phyloP scores from a whole-genome alignment of 192 early-diverging fungal genomes.

The Diversispora epigaea region DNA sequence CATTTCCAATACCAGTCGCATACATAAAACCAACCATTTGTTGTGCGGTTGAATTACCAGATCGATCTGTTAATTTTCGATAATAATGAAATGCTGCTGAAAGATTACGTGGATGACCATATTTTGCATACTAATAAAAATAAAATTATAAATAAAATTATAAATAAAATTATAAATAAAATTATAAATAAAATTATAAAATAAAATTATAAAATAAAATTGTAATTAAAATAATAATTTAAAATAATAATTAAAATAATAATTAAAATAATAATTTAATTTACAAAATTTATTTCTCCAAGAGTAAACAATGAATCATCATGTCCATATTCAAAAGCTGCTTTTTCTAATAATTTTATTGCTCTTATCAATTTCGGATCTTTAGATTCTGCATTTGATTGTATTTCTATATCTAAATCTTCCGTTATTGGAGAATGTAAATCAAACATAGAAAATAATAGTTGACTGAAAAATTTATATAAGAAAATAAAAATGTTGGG shows the following conservation, averaged over 20 bases:
- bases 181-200: not conserved
- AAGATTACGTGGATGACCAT: constrained; percentile 48
- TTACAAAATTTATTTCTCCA: constrained; percentile 75
- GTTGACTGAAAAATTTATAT: not conserved
- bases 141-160: not conserved
- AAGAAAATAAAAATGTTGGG: not conserved
- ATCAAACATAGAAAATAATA: not conserved
- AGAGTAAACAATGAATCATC: constrained; percentile 62
- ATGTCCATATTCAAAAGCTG: constrained; percentile 48
- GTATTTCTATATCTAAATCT: not conserved
- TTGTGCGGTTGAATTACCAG: constrained; percentile 82
- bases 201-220: not conserved
- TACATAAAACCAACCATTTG: constrained; percentile 89
- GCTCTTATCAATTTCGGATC: constrained; percentile 39
- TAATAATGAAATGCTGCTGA: constrained; percentile 65
- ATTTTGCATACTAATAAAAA: not conserved
- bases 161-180: not conserved
- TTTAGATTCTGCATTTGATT: not conserved
- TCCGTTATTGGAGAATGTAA: not conserved
- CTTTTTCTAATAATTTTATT: constrained; percentile 43
- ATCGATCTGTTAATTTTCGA: constrained; percentile 54
- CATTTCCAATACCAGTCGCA: constrained; percentile 81
- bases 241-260: too few relatives aligned
- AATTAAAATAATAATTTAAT: constrained; percentile 8
- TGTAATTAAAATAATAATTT: too few relatives aligned